Conservation (phyloP, 306 rosid species). For the Echinosophora koreensis region DNA sequence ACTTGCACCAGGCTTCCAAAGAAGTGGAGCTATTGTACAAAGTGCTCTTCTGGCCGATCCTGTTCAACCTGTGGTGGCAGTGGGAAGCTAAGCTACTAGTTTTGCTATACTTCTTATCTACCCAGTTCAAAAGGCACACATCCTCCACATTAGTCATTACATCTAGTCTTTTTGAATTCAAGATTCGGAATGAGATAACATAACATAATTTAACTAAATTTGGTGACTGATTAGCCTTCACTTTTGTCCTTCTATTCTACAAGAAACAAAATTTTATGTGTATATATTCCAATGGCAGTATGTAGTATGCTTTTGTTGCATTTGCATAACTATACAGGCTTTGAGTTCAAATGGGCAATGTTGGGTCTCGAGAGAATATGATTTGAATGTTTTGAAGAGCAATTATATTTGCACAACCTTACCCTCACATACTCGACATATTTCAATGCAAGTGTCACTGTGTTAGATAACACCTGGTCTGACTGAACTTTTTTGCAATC, state of each 20-base stretch:
- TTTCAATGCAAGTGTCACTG: background rate
- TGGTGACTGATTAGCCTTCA: constrained; percentile 35
- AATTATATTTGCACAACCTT: constrained; percentile 7
- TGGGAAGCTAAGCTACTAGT: constrained; percentile 73
- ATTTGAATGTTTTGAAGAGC: constrained; percentile 8
- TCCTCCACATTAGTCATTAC: constrained; percentile 3
- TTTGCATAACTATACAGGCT: constrained; percentile 18
- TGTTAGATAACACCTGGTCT: constrained; percentile 3
- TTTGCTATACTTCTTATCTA: constrained; percentile 28
- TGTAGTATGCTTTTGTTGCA: constrained; percentile 34
- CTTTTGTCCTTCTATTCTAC: background rate
- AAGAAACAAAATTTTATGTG: constrained; percentile 37
- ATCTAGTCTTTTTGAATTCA: constrained; percentile 33
- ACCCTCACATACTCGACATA: background rate
- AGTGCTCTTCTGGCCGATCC: constrained; percentile 83
- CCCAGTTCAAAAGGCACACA: constrained; percentile 1
- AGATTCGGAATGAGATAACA: constrained; percentile 40
- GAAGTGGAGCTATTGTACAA: constrained; percentile 98
- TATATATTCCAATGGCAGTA: constrained; percentile 31
- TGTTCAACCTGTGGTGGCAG: constrained; percentile 81
- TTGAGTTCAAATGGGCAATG: constrained; percentile 24
- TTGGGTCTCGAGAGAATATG: constrained; percentile 13
- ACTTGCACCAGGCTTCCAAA: constrained; percentile 79
- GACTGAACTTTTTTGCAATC: background rate
- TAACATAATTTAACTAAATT: constrained; percentile 26